Conservation (phyloP, 257 asterid species). For the Rubia yunnanensis region DNA sequence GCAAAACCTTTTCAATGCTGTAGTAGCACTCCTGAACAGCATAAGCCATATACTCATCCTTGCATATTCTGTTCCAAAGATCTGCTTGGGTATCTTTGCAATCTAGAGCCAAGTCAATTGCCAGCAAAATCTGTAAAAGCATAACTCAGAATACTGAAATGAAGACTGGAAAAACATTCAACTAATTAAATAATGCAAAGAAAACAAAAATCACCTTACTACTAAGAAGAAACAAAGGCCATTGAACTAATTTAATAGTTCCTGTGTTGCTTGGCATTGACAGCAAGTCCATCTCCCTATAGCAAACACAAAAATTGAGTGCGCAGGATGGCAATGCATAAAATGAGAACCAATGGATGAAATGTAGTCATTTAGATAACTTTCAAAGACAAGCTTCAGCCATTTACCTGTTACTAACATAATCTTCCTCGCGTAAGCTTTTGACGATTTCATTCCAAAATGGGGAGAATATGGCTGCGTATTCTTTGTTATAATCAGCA, state of each 20-base stretch:
- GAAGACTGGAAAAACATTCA: conserved; percentile 5
- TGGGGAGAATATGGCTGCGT: conserved; percentile 86
- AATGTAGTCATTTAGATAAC: background rate
- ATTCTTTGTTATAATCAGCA: conserved; percentile 56
- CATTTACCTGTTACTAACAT: conserved; percentile 72
- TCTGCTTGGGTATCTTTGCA: conserved; percentile 89
- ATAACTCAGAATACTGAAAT: conserved; percentile 9
- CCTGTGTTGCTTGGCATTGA: conserved; percentile 97
- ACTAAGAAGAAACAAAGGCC: conserved; percentile 97
- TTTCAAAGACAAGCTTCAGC: conserved; percentile 9
- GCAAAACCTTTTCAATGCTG: conserved; percentile 78
- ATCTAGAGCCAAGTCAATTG: conserved; percentile 93
- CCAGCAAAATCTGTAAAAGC: conserved; percentile 68
- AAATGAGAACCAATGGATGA: background rate
- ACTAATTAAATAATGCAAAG: background rate
- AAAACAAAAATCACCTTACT: conserved; percentile 60
- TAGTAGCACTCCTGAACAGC: conserved; percentile 95
- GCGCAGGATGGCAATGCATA: background rate
- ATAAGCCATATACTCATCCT: conserved; percentile 97
- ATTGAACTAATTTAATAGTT: conserved; percentile 80
- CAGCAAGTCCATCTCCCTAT: conserved; percentile 96
- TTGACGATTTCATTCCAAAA: conserved; percentile 96
- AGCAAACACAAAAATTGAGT: background rate
- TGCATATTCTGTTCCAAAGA: conserved; percentile 82
- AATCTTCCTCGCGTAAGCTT: conserved; percentile 96